phyloP scores from a whole-genome alignment of 2,329 filamentous ascomycete species.

The Sphaerulina musiva region DNA sequence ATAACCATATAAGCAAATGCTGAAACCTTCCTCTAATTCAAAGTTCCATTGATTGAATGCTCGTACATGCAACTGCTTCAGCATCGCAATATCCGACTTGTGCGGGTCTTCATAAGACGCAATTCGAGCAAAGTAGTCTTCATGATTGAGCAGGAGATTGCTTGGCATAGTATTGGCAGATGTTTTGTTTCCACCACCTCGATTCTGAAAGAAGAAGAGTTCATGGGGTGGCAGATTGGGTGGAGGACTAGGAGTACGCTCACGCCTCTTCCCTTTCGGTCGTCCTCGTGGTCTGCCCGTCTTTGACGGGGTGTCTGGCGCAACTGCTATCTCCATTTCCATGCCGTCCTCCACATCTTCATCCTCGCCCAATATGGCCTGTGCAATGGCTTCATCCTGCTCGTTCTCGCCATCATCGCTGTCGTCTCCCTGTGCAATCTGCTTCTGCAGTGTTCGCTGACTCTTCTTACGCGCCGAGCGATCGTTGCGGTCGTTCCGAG shows the following conservation, averaged over 20 bases:
- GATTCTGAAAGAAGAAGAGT: constrained; percentile 88
- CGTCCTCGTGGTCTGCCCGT: constrained; percentile 41
- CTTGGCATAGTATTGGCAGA: constrained; percentile 77
- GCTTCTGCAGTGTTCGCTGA: constrained; percentile 66
- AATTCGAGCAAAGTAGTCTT: constrained; percentile 76
- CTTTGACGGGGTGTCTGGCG: constrained; percentile 42
- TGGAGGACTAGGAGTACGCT: constrained; percentile 71
- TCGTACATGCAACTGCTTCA: constrained; percentile 68
- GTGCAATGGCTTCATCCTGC: constrained; percentile 37
- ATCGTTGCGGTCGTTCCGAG: constrained; percentile 67
- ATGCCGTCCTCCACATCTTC: constrained; percentile 29
- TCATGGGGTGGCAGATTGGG: constrained; percentile 79
- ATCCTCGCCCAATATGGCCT: constrained; percentile 23
- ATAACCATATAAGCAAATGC: constrained; percentile 84
- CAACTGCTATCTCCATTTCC: constrained; percentile 37
- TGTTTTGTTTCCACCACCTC: constrained; percentile 71
- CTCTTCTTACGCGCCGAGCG: constrained; percentile 83
- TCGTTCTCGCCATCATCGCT: constrained; percentile 61
- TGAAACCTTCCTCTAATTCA: constrained; percentile 80
- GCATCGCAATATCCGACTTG: constrained; percentile 59
- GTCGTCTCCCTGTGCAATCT: constrained; percentile 55
- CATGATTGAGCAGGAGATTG: constrained; percentile 72
- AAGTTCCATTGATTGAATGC: constrained; percentile 91
- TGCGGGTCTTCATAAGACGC: constrained; percentile 63
- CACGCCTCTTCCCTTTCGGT: constrained; percentile 49